Percentiles rank a stretch among this genome's conserved stretches.
Conservation (phyloP, 345 rosid genomes). For the Odontarrhena argentea region DNA sequence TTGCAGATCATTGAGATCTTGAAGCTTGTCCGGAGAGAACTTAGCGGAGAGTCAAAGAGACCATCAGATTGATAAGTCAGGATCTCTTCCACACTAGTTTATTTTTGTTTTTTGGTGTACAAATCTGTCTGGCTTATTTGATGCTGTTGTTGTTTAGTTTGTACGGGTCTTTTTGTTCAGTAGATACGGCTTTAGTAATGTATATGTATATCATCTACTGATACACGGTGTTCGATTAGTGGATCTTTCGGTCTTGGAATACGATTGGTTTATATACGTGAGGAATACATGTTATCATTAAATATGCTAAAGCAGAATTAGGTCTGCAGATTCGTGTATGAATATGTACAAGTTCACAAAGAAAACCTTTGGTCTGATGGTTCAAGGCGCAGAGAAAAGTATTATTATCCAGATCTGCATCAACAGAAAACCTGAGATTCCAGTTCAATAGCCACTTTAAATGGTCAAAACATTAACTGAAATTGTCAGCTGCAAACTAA, state of each 20-base stretch:
- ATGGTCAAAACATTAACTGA: background rate
- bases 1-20: slow-evolving; percentile 81
- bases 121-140: slow-evolving; percentile 22
- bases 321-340: too few species aligned
- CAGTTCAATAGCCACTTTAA: slow-evolving; percentile 55
- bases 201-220: background rate
- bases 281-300: background rate
- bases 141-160: slow-evolving; percentile 34
- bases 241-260: slow-evolving; percentile 6
- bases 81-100: slow-evolving; percentile 27
- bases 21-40: slow-evolving; percentile 77
- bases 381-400: too few species aligned
- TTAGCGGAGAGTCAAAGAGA: slow-evolving; percentile 63
- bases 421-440: background rate
- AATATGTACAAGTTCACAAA: too few species aligned
- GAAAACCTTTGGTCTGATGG: too few species aligned
- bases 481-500: background rate
- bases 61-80: slow-evolving; percentile 36
- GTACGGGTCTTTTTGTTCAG: slow-evolving; percentile 24
- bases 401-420: background rate
- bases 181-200: slow-evolving; percentile 26
- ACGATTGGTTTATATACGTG: background rate
- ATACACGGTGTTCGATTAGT: slow-evolving; percentile 9
- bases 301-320: too few species aligned
- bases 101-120: slow-evolving; percentile 29